phyloP scores from a whole-genome alignment of 345 rosid genomes.

The Limnanthes douglasii region DNA sequence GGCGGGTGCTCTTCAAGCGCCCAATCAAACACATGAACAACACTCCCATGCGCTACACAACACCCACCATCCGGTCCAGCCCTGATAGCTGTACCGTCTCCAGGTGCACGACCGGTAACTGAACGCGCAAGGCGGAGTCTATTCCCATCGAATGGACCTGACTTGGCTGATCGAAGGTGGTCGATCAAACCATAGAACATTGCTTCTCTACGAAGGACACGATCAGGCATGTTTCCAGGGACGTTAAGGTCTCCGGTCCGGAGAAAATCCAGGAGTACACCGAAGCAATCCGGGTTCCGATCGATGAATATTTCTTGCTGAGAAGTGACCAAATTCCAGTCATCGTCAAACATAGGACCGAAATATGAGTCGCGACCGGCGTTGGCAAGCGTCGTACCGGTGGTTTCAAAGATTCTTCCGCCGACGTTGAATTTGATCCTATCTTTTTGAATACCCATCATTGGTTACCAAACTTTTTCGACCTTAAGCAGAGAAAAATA shows the following conservation, averaged over 20 bases:
- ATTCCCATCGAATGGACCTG: constrained; percentile 84
- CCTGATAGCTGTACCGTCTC: constrained; percentile 91
- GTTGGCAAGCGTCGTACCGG: constrained; percentile 86
- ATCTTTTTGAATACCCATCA: constrained; percentile 66
- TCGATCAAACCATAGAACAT: constrained; percentile 62
- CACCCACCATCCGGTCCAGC: constrained; percentile 94
- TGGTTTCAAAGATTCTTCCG: constrained; percentile 78
- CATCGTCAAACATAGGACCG: constrained; percentile 70
- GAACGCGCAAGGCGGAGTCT: constrained; percentile 38
- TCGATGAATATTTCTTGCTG: constrained; percentile 47
- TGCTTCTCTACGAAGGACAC: constrained; percentile 70
- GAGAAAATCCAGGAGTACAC: constrained; percentile 84
- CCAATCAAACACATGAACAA: constrained; percentile 90
- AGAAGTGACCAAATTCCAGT: constrained; percentile 38
- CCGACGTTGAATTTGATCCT: constrained; percentile 77
- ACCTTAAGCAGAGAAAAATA: no score
- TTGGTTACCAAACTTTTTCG: neutral
- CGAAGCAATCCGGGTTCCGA: constrained; percentile 83
- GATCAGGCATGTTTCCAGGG: constrained; percentile 50
- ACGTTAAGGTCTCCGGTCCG: constrained; percentile 89
- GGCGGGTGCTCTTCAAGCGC: constrained; percentile 71
- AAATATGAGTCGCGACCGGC: constrained; percentile 85
- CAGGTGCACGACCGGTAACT: constrained; percentile 73
- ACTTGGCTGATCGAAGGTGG: constrained; percentile 67
- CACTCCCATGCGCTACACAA: constrained; percentile 86